Evolutionary conservation across 139 green algal genomes (phyloP), one percentile per base, ranked within the genome.

Genomic region (Asterochloris erici): DNA sequence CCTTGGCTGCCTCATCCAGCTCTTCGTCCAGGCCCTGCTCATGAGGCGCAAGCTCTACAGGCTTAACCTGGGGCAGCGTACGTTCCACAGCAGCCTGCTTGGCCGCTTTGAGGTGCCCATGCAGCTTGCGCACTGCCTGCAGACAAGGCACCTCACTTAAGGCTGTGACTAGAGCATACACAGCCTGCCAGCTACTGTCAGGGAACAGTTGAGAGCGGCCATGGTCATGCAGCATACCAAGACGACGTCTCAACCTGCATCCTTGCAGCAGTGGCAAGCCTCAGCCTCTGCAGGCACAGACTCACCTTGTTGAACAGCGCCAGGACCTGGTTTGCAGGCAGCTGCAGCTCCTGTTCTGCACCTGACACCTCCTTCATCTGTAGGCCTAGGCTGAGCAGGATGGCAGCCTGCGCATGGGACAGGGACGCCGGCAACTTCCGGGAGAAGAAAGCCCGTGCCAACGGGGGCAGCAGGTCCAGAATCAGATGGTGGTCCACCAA

Each of bases 401-500:
- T 94, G 74, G 93, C 93, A 14, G 93, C 92, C 87, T 94, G 90
- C 16, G 86, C 86, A 86, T 97, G 96, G 21, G 89, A 95, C 14
- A 99, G 87, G 9, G 90, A 93, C 14, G 88, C 91, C 16, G 96
- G 95, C 54, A 99, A 82, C 47, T 82, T 80, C 2, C 91, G 85
- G 0, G 87, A 86, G 79, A 99, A 97, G 87, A 96, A 99, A 21
- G 92, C 84, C 14, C 82, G 82, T 0, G 95, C 88, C 63, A 99
- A 85, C 9, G 88, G 62, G 0, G 96, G 92, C 61, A 97, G 70
- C 83, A 98, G 90, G 86, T 98, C 95, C 75, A 95, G 82, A 14
- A 98, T 87, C 63, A 99, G 78, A 89, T 99, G 97, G 88, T 98
- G 95, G 89, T 99, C 97, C 29, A 98, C 95, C 69, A 99, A 87